These are phyloP conservation scores for Phytophthora capsici DNA, from an alignment of 352 stramenopile genomes.

Conservation along the genomic window DNA sequence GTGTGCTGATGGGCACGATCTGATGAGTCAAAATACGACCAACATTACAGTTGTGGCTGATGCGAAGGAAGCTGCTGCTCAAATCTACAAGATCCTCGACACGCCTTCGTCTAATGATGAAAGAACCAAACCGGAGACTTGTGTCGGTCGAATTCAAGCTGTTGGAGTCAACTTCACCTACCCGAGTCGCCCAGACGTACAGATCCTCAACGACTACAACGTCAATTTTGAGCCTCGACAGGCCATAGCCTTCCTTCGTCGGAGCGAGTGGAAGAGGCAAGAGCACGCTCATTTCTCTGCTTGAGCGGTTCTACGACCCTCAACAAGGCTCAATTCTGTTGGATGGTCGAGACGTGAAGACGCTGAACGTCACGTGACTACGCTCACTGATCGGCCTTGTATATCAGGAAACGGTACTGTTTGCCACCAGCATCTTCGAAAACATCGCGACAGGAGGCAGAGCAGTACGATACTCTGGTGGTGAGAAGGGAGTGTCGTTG, in stretches of 20 bases:
- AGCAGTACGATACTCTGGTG: conserved; percentile 82
- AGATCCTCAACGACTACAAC: conserved; percentile 43
- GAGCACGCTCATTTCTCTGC: too few species aligned
- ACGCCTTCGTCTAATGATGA: conserved; percentile 35
- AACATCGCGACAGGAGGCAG: conserved; percentile 87
- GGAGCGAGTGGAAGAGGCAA: conserved; percentile 41
- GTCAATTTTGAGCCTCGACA: conserved; percentile 41
- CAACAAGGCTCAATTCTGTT: conserved; percentile 72
- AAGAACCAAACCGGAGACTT: conserved; percentile 31
- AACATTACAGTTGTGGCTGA: conserved; percentile 59
- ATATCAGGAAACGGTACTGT: conserved; percentile 90
- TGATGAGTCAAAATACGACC: conserved; percentile 56
- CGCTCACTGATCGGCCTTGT: conserved; percentile 74
- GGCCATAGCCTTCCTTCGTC: conserved; percentile 39
- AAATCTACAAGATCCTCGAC: too few species aligned
- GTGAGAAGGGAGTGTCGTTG: conserved; percentile 72
- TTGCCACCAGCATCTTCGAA: conserved; percentile 85
- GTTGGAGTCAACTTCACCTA: conserved; percentile 73
- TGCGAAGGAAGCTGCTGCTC: too few species aligned
- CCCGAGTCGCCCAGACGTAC: conserved; percentile 52
- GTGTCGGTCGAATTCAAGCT: conserved; percentile 50
- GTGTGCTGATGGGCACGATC: conserved; percentile 54
- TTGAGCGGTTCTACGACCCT: conserved; percentile 91
- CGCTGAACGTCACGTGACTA: conserved; percentile 83
- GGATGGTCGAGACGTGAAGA: conserved; percentile 80